Conservation (phyloP, 345 rosid genomes). For the Boechera divaricarpa region DNA sequence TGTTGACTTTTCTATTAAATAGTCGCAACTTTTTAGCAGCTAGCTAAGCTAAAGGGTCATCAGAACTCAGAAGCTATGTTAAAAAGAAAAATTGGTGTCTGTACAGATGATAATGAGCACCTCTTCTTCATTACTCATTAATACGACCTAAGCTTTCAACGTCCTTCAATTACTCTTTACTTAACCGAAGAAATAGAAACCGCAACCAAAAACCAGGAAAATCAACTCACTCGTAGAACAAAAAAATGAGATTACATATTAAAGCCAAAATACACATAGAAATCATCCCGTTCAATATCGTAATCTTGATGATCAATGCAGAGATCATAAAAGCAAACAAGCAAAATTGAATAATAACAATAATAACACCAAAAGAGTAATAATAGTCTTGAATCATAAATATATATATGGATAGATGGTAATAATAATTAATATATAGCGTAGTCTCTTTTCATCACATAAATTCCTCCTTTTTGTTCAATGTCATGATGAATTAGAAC, state of each 20-base stretch:
- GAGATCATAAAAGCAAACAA: constrained; percentile 18
- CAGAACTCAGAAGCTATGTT: constrained; percentile 41
- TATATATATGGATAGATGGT: constrained; percentile 28
- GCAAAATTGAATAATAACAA: constrained; percentile 32
- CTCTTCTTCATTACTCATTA: constrained; percentile 20
- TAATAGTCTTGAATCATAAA: constrained; percentile 22
- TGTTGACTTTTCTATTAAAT: constrained; percentile 39
- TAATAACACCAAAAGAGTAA: neutral
- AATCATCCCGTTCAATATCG: constrained; percentile 19
- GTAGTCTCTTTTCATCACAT: constrained; percentile 26
- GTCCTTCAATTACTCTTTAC: constrained; percentile 2
- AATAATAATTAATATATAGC: neutral
- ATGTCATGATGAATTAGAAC: constrained; percentile 19
- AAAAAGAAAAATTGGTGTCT: neutral
- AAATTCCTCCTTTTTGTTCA: constrained; percentile 22
- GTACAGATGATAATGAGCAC: constrained; percentile 21
- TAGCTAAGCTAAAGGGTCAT: constrained; percentile 33
- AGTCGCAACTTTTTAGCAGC: constrained; percentile 36
- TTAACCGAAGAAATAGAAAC: neutral
- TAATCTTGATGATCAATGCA: constrained; percentile 21
- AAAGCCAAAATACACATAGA: constrained; percentile 27
- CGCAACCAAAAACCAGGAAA: constrained; percentile 12
- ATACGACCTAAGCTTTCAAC: constrained; percentile 1
- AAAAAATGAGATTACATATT: constrained; percentile 23
- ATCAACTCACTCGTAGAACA: constrained; percentile 20